Evolutionary conservation across 1,284 basidiomycete genomes (phyloP).

Genomic region (Pholiota adiposa): DNA sequence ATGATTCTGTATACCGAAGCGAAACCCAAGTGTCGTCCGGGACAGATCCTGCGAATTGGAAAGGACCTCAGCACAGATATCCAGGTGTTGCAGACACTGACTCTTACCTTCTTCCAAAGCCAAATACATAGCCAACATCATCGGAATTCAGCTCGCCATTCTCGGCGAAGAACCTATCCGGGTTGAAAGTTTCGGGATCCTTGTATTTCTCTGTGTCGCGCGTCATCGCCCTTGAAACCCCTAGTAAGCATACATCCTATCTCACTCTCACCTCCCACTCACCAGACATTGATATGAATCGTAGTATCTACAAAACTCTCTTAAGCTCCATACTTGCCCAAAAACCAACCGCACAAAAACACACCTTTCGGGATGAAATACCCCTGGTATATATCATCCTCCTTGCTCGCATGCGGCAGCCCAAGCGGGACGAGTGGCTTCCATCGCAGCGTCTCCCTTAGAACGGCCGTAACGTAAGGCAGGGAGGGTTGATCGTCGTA

Average conservation of each 20-base stretch:
- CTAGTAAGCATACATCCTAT: neutral
- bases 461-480: conserved; percentile 33
- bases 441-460: conserved; percentile 30
- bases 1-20: neutral
- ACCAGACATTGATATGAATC: conserved; percentile 5
- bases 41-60: conserved; percentile 2
- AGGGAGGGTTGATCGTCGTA: conserved; percentile 35
- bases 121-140: neutral
- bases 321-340: neutral
- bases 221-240: conserved; percentile 5
- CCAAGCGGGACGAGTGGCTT: conserved; percentile 16
- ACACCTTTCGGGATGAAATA: conserved; percentile 24
- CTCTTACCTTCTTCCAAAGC: conserved; percentile 7
- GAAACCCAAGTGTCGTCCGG: conserved; percentile 2
- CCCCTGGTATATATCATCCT: conserved; percentile 24
- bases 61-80: neutral
- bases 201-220: neutral
- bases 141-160: conserved; percentile 4
- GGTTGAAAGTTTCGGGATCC: conserved; percentile 5
- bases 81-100: neutral
- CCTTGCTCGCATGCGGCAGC: conserved; percentile 13
- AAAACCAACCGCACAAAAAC: neutral
- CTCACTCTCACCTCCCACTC: neutral
- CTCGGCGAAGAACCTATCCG: conserved; percentile 4
- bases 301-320: neutral